A percentile compares a stretch with the other conserved stretches of the same genome.
These are phyloP conservation scores for Psophocarpus tetragonolobus DNA, from an alignment of 306 rosid genomes.

Conservation along the genomic window DNA sequence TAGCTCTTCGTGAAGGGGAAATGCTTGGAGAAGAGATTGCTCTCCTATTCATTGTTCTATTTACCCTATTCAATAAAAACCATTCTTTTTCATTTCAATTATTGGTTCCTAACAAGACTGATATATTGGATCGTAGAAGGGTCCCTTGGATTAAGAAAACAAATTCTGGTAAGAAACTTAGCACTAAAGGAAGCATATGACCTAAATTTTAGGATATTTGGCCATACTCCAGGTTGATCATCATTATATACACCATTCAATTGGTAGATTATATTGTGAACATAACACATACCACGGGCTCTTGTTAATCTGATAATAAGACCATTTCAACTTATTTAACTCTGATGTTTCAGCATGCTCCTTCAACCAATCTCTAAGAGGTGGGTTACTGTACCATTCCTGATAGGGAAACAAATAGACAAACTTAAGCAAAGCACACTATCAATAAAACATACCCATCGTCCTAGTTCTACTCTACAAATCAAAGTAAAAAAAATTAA, in stretches of 20 bases:
- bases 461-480: conserved; percentile 12
- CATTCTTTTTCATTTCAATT: too few species aligned
- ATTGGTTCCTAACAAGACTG: too few species aligned
- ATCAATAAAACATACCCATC: conserved; percentile 17
- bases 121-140: background rate
- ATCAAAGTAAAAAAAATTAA: conserved; percentile 7
- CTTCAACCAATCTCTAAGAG: conserved; percentile 84
- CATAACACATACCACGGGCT: conserved; percentile 78
- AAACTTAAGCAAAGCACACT: conserved; percentile 33
- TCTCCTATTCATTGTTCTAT: too few species aligned
- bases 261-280: background rate
- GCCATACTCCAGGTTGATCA: background rate
- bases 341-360: conserved; percentile 69
- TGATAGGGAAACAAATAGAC: conserved; percentile 38
- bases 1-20: too few species aligned
- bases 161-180: background rate
- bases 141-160: background rate
- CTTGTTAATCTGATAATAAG: conserved; percentile 78
- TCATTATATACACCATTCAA: background rate
- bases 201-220: background rate
- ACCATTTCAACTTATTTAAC: conserved; percentile 84
- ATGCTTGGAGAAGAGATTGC: too few species aligned
- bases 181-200: conserved; percentile 6
- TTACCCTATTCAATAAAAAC: too few species aligned
- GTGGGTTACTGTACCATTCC: conserved; percentile 87